Base-by-base conservation (phyloP, 2,329 filamentous ascomycete genomes). In the Colletotrichum horii region DNA sequence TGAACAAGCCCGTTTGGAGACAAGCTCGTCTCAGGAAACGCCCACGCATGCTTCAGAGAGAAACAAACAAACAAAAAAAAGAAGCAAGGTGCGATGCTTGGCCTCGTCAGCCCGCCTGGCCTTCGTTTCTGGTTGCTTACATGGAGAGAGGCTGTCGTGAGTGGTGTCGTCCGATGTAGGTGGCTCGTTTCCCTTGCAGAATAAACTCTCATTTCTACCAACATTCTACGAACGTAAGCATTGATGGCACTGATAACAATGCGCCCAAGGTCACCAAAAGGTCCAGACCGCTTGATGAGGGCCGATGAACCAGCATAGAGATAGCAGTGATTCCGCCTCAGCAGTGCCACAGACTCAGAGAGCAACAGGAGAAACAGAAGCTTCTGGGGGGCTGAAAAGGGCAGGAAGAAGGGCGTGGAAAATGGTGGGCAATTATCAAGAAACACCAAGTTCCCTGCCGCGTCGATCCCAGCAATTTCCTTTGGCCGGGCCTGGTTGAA, bases 381-480 rank as follows among this genome's bases (percentile, higher is more conserved):
- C 56, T 64, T 75, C 64, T 62, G 28, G 52, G 71, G 43, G 66
- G 55, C 71, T 75, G 65, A 66, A 62, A 69, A 56, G 64, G 70
- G 56, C 56, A 43, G 56, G 11, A 34, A 70, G 38, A 62, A 38
- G 61, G 43, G 60, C 71, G 14, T 22, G 66, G 43, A 26, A 60
- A 62, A 52, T 66, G 60, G 34, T 70, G 71, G 64, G 70, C 65
- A 75, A 75, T 75, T 28, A 73, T 52, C 70, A 68, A 69, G 70
- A 65, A 73, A 75, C 73, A 75, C 38, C n/a, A 67, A 38, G 32
- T 73, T 68, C 73, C 73, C 58, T 75, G 64, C 43, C 36, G 22
- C 32, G 73, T 65, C 73, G 73, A 74, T 75, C 73, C 64, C 70
- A 73, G 70, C 48, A 72, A 75, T 73, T 73, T 75, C 71, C 70